Evolutionary conservation across 495 filamentous ascomycete species (phyloP).

Genomic region (Penicillium alfredii): DNA sequence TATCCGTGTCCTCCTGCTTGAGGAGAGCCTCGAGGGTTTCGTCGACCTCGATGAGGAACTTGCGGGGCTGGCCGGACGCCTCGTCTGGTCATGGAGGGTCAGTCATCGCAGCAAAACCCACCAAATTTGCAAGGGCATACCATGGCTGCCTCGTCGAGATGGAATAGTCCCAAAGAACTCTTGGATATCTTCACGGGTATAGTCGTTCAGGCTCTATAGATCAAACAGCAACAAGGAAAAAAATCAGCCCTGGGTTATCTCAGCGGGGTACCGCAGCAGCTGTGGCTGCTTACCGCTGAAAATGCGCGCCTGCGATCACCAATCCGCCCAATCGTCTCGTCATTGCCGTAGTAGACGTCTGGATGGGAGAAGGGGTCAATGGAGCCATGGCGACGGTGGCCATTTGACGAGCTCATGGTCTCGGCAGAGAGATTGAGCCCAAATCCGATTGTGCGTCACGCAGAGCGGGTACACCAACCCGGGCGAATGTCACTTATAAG

Average conservation of each 20-base stretch:
- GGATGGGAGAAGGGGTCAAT: slow-evolving; percentile 44
- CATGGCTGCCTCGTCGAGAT: slow-evolving; percentile 41
- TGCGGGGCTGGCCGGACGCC: slow-evolving; percentile 46
- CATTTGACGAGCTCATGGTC: slow-evolving; percentile 34
- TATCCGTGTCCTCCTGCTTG: slow-evolving; percentile 81
- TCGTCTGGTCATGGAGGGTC: slow-evolving; percentile 39
- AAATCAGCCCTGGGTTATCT: slow-evolving; percentile 11
- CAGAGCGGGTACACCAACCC: slow-evolving; percentile 21
- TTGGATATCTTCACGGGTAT: slow-evolving; percentile 32
- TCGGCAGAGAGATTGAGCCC: slow-evolving; percentile 3
- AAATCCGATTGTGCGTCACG: slow-evolving; percentile 19
- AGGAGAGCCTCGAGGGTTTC: slow-evolving; percentile 65
- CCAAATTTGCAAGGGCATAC: slow-evolving; percentile 23
- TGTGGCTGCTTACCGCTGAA: slow-evolving; percentile 42
- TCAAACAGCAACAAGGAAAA: slow-evolving; percentile 1
- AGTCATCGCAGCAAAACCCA: slow-evolving; percentile 1
- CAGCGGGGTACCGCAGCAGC: slow-evolving; percentile 15
- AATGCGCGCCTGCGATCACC: slow-evolving; percentile 39
- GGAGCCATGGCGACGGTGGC: slow-evolving; percentile 24
- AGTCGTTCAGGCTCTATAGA: slow-evolving; percentile 32
- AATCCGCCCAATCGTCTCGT: slow-evolving; percentile 28
- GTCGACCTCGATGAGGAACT: slow-evolving; percentile 74
- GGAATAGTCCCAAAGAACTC: slow-evolving; percentile 31
- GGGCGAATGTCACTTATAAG: too few relatives aligned
- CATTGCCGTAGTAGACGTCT: slow-evolving; percentile 47